phyloP scores from a whole-genome alignment of 257 asterid species.

The Lavandula angustifolia region DNA sequence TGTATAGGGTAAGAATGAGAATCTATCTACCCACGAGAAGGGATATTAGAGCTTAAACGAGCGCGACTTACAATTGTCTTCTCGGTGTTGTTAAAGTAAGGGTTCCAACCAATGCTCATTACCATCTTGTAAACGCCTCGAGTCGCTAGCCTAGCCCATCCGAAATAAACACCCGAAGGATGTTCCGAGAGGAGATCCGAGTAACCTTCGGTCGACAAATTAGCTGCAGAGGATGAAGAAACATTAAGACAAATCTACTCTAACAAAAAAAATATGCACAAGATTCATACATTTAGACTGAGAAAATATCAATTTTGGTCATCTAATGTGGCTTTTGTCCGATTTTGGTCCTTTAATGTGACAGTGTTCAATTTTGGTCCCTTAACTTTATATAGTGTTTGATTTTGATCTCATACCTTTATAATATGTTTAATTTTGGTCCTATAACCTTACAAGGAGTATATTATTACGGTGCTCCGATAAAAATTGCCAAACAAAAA shows the following conservation, averaged over 20 bases:
- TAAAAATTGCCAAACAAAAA: no score
- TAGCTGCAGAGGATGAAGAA: slow-evolving; percentile 52
- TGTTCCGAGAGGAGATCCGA: slow-evolving; percentile 72
- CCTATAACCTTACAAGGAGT: no score
- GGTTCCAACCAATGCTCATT: slow-evolving; percentile 98
- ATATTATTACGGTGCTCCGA: no score
- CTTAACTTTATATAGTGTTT: no score
- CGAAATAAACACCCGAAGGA: slow-evolving; percentile 88
- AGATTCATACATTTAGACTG: no score
- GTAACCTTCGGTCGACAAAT: slow-evolving; percentile 68
- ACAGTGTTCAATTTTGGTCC: no score
- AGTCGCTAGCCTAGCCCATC: slow-evolving; percentile 76
- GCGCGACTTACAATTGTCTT: slow-evolving; percentile 80
- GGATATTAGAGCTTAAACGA: slow-evolving; percentile 7
- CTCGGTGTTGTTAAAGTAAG: slow-evolving; percentile 84
- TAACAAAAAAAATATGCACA: background rate
- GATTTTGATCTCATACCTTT: no score
- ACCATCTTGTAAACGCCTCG: slow-evolving; percentile 89
- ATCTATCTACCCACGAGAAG: background rate
- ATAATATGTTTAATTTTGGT: no score
- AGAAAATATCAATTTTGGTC: no score
- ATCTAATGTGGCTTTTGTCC: no score
- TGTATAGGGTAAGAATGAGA: slow-evolving; percentile 29
- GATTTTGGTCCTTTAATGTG: no score
- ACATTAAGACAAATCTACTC: slow-evolving; percentile 8